Evolutionary conservation across 2,329 filamentous ascomycete genomes (phyloP), one percentile per base, ranked within the genome.

Genomic region (Erysiphe pulchra): DNA sequence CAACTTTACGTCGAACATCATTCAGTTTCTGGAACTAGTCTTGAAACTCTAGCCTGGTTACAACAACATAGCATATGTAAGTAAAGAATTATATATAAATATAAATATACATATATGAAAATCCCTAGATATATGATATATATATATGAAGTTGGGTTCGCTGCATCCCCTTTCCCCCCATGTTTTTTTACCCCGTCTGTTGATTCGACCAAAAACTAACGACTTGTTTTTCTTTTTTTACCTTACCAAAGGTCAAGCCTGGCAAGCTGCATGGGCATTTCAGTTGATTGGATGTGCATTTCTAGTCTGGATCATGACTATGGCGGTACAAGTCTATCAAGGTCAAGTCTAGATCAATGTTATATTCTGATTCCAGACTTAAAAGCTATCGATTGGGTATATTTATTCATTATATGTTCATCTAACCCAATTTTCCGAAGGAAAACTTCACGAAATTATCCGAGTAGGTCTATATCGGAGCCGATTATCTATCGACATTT

Each of bases 271-370:
- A 1, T 80, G 77, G 58, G 67, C 73, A 1, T 74, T 79, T 56
- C 66, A 66, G 16, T 58, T 80, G 20, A 67, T 75, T 1, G 75
- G 74, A 0, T 62, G 60, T 16, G 60, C 76, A 1, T 77, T 77
- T 50, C 57, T 77, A 48, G 55, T 78, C n/a, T 78, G 74, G 74
- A 71, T 77, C 54, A 76, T 77, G 65, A 62, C 77, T 50, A 77
- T 78, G 68, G 69, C 73, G 11, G 73, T 75, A 52, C 72, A 75
- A 50, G 74, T 78, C 10, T 78, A 59, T 45, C 50, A 52, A 32
- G 53, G 30, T 11, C 13, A 42, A 13, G 28, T 42, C 14, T 42
- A 42, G 34, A 37, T 37, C 34, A 14, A 7, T 37, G 7, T 17
- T n/a, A 37, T 13, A 24, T 6, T 24, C 20, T 24, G 20, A 24